These are phyloP conservation scores for Leccinum boreale DNA, from an alignment of 768 basidiomycete species.

Conservation along the genomic window DNA sequence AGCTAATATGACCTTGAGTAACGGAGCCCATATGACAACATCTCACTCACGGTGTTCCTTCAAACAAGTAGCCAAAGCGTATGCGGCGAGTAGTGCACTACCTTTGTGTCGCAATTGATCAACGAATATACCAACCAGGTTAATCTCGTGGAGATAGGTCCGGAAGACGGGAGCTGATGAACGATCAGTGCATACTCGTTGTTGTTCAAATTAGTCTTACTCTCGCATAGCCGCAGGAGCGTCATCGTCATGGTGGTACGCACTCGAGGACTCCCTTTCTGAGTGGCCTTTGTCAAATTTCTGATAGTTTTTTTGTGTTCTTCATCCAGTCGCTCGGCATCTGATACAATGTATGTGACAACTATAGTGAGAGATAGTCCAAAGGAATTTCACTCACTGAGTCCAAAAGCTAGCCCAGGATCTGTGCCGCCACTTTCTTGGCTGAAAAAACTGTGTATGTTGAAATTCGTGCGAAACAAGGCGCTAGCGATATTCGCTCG, in stretches of 20 bases:
- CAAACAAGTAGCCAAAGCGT: slow-evolving; percentile 18
- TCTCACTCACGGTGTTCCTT: slow-evolving; percentile 9
- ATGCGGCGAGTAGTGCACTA: slow-evolving; percentile 19
- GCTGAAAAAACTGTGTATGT: background rate
- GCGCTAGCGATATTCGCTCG: slow-evolving; percentile 19
- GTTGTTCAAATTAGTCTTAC: slow-evolving; percentile 1
- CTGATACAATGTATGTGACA: background rate
- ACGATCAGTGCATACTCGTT: background rate
- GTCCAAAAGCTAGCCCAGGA: slow-evolving; percentile 13
- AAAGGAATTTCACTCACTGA: slow-evolving; percentile 7
- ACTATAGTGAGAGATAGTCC: background rate
- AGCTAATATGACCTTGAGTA: slow-evolving; percentile 1
- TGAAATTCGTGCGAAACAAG: slow-evolving; percentile 7
- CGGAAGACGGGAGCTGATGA: slow-evolving; percentile 7
- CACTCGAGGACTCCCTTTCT: slow-evolving; percentile 3
- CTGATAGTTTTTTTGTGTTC: slow-evolving; percentile 9
- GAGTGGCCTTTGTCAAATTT: slow-evolving; percentile 6
- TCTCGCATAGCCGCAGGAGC: slow-evolving; percentile 18
- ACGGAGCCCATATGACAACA: background rate
- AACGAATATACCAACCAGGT: slow-evolving; percentile 9
- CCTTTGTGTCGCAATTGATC: slow-evolving; percentile 14
- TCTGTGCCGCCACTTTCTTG: background rate
- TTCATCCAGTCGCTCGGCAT: background rate
- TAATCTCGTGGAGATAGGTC: slow-evolving; percentile 4
- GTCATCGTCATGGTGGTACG: slow-evolving; percentile 25